These are phyloP conservation scores for Cardiospermum halicacabum DNA, from an alignment of 345 rosid genomes.

Conservation along the genomic window DNA sequence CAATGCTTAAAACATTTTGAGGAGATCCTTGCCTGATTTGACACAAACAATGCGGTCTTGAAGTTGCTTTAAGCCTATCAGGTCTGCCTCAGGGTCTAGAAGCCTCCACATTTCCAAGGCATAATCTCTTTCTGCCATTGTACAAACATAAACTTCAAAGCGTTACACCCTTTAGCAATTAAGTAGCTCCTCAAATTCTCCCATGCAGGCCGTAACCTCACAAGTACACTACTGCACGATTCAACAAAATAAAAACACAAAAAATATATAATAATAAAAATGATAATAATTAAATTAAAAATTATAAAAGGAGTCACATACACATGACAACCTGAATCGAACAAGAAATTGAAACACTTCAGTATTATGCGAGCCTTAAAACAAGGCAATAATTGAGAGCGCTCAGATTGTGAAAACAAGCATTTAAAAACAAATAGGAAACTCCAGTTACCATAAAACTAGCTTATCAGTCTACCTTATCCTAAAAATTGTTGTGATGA, in stretches of 20 bases:
- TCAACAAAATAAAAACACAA: conserved; percentile 39
- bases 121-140: conserved; percentile 99
- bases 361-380: background rate
- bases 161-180: conserved; percentile 87
- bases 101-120: conserved; percentile 99
- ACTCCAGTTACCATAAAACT: background rate
- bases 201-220: conserved; percentile 98
- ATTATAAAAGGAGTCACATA: background rate
- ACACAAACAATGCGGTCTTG: conserved; percentile 84
- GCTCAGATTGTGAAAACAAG: background rate
- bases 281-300: too few species aligned
- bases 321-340: background rate
- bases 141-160: conserved; percentile 98
- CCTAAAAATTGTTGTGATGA: background rate
- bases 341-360: background rate
- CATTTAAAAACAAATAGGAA: background rate
- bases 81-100: conserved; percentile 84
- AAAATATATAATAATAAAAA: too few species aligned
- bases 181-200: conserved; percentile 90
- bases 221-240: conserved; percentile 98
- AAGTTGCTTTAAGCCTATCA: conserved; percentile 74
- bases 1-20: conserved; percentile 6
- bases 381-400: background rate
- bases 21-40: conserved; percentile 62
- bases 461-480: background rate